Base-by-base conservation (phyloP, 768 basidiomycete species). In the Lactifluus subvellereus region DNA sequence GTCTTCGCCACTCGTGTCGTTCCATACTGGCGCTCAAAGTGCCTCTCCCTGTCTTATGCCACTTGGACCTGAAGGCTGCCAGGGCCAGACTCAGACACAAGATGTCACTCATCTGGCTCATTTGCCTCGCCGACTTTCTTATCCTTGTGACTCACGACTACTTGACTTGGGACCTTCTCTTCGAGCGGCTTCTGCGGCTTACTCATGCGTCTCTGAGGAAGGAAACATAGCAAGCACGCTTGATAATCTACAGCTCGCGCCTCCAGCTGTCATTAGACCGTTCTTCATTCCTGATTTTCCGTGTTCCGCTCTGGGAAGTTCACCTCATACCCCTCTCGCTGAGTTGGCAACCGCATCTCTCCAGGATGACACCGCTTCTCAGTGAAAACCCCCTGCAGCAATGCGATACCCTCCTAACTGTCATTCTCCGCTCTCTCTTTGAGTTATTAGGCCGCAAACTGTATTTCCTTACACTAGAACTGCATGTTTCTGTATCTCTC, bases 61-160 rank as follows among this genome's bases (percentile, higher is more conserved):
- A 47, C 51, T 57, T 51, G 62, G 48, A 14, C 49, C 53, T 37
- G 61, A 60, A 54, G 37, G 14, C 20, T 45, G 37, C 52, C 57
- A 45, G n/a, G 38, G 16, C 18, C 42, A 14, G 13, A 32, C 32
- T 40, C 57, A 32, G 40, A 50, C 20, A 42, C 61, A 62, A 57
- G 43, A 57, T 37, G 18, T 52, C 43, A 50, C 58, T 14, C 59
- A 59, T 30, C 5, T 58, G 33, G 61, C 37, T 33, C 59, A 54
- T n/a, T 20, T 68, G 11, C 61, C 67, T 40, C 61, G 66, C 13
- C 65, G 65, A 13, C 59, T 66, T 14, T 68, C 61, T 48, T 67
- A 68, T 54, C 50, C 61, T 59, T 45, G 48, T 55, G 57, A 47
- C 49, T 54, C 57, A 7, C 54, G 43, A 13, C 22, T 43, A 14